Evolutionary conservation across 495 filamentous ascomycete species (phyloP).

Genomic region (Trichoderma gamsii): DNA sequence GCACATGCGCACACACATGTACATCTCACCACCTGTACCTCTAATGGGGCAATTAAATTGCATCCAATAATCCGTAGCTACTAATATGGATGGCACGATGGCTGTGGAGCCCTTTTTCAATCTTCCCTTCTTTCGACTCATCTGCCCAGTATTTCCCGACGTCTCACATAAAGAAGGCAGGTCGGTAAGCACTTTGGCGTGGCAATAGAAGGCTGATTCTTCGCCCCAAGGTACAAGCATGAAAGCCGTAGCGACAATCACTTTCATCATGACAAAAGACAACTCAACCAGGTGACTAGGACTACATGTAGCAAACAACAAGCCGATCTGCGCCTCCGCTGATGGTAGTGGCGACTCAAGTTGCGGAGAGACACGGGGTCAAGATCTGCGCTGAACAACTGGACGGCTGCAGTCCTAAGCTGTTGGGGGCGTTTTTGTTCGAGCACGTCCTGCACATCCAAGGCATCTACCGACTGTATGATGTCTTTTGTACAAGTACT

Average conservation of each 20-base stretch:
- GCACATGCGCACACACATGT: not conserved
- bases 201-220: too few relatives aligned
- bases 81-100: slow-evolving; percentile 8
- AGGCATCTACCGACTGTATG: not conserved
- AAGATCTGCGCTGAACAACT: not conserved
- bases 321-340: not conserved
- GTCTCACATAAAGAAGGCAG: not conserved
- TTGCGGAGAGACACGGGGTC: not conserved
- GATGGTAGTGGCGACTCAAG: not conserved
- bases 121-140: not conserved
- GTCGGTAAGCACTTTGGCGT: not conserved
- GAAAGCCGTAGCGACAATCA: too few relatives aligned
- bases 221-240: too few relatives aligned
- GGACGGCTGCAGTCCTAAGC: not conserved
- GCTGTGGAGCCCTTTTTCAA: not conserved
- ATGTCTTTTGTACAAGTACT: not conserved
- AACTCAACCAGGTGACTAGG: too few relatives aligned
- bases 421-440: not conserved
- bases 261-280: too few relatives aligned
- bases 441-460: too few relatives aligned
- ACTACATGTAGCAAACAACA: too few relatives aligned
- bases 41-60: slow-evolving; percentile 1
- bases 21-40: not conserved
- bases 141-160: not conserved
- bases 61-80: not conserved